Evolutionary conservation across 495 filamentous ascomycete species (phyloP), one percentile per base, ranked within the genome.

Genomic region (Neohortaea acidophila): DNA sequence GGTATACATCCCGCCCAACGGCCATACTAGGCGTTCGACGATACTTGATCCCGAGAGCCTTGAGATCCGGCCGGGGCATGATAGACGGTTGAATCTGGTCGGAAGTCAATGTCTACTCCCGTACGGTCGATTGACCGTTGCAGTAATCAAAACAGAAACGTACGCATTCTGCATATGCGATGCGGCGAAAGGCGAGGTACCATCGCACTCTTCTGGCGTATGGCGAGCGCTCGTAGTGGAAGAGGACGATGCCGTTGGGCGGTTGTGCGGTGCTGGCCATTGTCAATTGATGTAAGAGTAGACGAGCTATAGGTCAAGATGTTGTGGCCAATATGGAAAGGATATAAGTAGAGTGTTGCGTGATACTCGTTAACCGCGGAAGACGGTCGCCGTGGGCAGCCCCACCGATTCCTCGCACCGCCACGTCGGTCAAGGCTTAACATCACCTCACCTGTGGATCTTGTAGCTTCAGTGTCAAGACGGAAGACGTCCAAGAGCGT

Each of bases 21-120:
- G 70, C 50, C 37, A 79, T 50, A 33, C 79, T 44, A 1, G 78
- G 77, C 33, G 79, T 79, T 29, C 76, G 72, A 0, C 75, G 67
- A 59, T 81, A 75, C 4, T 51, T 44, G 44, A 77, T 60, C 13
- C 68, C 67, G 0, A 79, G 55, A 5, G 52, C 52, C 24, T 56
- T 45, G 19, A 79, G 45, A 50, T 77, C 73, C 0, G 69, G 69
- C 24, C 73, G 72, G 2, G 73, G 74, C 25, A 75, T 54, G 24
- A 63, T 65, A 12, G 58, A 54, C 1, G 74, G 74, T 68, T 78
- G 73, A 28, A 69, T 33, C 68, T 68, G 26, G 7, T 3, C 10
- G 70, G 69, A 55, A 77, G 71, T 43, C 64, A 61, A 59, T 70
- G 72, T 37, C 75, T n/a, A 51, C 38, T 68, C 60, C 4, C 64